Conservation (phyloP, 2,329 filamentous ascomycete species). For the Colletotrichum lentis region DNA sequence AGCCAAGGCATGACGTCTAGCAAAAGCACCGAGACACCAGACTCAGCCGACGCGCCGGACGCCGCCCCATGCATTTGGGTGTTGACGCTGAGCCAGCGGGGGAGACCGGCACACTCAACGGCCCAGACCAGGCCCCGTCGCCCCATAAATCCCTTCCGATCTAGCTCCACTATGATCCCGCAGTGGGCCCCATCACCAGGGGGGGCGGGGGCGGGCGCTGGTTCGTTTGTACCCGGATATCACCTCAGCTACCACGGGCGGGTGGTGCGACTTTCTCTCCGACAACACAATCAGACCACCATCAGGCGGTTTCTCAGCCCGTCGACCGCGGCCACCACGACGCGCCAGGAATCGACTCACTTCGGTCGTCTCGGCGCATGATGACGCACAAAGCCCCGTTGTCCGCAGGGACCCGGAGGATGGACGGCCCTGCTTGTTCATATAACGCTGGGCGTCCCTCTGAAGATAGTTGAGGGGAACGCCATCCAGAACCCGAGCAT, state of each 20-base stretch:
- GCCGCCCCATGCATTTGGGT: not conserved
- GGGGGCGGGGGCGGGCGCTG: no score
- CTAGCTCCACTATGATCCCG: not conserved
- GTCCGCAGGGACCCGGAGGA: no score
- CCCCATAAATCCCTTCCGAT: not conserved
- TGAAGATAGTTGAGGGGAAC: not conserved
- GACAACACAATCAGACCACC: constrained; percentile 33
- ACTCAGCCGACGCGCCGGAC: constrained; percentile 26
- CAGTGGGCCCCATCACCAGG: constrained; percentile 1
- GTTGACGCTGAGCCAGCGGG: constrained; percentile 1
- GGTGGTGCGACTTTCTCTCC: constrained; percentile 26
- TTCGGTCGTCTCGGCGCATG: constrained; percentile 20
- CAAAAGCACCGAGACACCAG: not conserved
- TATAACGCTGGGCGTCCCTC: constrained; percentile 25
- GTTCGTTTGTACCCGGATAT: no score
- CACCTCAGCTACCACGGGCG: not conserved
- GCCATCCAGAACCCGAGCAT: not conserved
- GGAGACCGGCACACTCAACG: not conserved
- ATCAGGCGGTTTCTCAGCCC: constrained; percentile 25
- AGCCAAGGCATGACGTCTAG: not conserved
- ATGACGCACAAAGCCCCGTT: constrained; percentile 24
- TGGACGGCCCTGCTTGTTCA: constrained; percentile 2
- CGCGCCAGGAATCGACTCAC: constrained; percentile 17
- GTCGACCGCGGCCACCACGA: constrained; percentile 2
- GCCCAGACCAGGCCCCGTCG: not conserved